phyloP scores from a whole-genome alignment of 306 rosid species.

The Cucumis hystrix region DNA sequence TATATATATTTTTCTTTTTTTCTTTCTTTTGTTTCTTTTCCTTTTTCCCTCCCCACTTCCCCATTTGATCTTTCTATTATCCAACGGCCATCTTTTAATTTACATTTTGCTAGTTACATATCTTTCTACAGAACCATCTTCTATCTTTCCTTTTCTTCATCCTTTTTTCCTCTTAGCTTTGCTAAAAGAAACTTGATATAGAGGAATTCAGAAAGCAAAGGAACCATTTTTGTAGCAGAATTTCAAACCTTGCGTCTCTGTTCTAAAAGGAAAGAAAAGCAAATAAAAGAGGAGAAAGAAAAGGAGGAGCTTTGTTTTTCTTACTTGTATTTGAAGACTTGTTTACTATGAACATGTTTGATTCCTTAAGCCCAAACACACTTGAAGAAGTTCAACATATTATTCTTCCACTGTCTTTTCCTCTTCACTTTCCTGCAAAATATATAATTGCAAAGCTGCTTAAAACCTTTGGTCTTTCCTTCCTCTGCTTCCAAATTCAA shows the following conservation, averaged over 20 bases:
- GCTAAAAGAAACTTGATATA: constrained; percentile 34
- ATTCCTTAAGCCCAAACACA: constrained; percentile 43
- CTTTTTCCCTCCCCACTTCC: constrained; percentile 34
- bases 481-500: constrained; percentile 37
- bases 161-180: constrained; percentile 33
- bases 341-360: constrained; percentile 53
- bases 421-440: constrained; percentile 25
- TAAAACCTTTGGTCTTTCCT: constrained; percentile 34
- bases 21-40: constrained; percentile 7
- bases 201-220: constrained; percentile 24
- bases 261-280: constrained; percentile 31
- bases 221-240: constrained; percentile 24
- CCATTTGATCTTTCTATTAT: constrained; percentile 64
- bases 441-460: constrained; percentile 21
- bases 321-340: constrained; percentile 74
- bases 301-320: constrained; percentile 35
- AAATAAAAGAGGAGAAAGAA: constrained; percentile 19
- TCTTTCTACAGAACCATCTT: constrained; percentile 15
- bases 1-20: background rate
- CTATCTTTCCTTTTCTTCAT: constrained; percentile 10
- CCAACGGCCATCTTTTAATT: constrained; percentile 35
- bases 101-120: constrained; percentile 12
- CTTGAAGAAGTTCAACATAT: constrained; percentile 46
- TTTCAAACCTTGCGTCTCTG: constrained; percentile 28
- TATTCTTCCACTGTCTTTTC: constrained; percentile 45